Base-by-base conservation (phyloP, 495 filamentous ascomycete genomes). In the Trichoderma orchidacearum region DNA sequence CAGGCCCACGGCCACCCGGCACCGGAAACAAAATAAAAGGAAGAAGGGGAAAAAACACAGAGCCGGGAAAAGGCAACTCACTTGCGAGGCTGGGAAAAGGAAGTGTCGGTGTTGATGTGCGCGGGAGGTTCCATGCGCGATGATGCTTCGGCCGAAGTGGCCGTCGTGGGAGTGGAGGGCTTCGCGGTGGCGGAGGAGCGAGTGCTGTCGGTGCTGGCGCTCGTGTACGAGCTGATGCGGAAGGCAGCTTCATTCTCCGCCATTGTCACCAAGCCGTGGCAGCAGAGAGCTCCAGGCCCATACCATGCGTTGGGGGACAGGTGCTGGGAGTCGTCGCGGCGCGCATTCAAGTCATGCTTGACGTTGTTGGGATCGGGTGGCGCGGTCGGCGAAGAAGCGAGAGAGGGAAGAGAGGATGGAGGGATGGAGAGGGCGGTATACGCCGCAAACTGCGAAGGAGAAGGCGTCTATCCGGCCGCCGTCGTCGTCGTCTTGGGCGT, bases 191-290 rank as follows among this genome's bases (percentile, higher is more conserved):
- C 74, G 63, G 66, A 77, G 54, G 81, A 83, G 54, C 75, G 72
- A 63, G 74, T 78, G 67, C 78, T 82, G 64, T 79, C 75, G 58
- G 74, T 76, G 68, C 76, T 77, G 48, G 81, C 77, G 76, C 80
- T 81, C 70, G 79, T 80, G 65, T 72, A 74, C 61, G 83, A 82
- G 71, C 78, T 82, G 74, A 81, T 77, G 64, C 80, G 76, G 61
- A 64, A 70, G 53, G 60, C 66, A 55, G 72, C 73, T 63, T 82
- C 78, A 68, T 79, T 73, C 65, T 76, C 75, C 64, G 79, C 78
- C 81, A 85, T 83, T 65, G 69, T 79, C 72, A 69, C 68, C 65
- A 58, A 57, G 56, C 59, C 55, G 57, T 59, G 61, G 52, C 53
- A 56, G 54, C 64, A 64, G 63, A 53, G 28, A 53, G 51, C 28